Evolutionary conservation across 768 basidiomycete genomes (phyloP).

Genomic region (Tulasnella sp.): DNA sequence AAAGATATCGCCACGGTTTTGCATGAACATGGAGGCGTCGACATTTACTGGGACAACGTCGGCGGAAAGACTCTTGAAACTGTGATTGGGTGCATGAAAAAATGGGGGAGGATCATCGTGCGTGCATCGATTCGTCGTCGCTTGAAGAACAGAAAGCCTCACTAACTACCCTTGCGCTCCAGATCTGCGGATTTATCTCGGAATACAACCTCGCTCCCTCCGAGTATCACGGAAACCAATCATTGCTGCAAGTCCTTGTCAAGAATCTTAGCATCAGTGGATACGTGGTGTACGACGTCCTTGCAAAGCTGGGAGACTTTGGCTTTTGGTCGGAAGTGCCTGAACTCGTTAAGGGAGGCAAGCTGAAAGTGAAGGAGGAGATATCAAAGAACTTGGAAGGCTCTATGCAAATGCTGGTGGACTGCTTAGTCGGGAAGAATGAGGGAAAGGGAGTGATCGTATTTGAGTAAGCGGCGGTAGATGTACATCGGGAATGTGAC

Average conservation of each 20-base stretch:
- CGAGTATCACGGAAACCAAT: conserved; percentile 14
- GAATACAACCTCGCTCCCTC: conserved; percentile 16
- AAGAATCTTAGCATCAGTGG: conserved; percentile 5
- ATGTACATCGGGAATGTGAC: too few relatives aligned
- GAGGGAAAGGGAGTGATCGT: not conserved
- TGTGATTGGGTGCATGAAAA: conserved; percentile 19
- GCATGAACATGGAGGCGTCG: conserved; percentile 43
- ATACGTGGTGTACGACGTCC: not conserved
- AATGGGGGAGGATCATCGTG: conserved; percentile 19
- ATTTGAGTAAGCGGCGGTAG: not conserved
- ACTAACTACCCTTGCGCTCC: too few relatives aligned
- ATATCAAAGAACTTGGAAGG: not conserved
- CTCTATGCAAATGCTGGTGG: not conserved
- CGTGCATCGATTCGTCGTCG: not conserved
- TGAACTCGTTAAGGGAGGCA: conserved; percentile 18
- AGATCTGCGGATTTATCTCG: conserved; percentile 16
- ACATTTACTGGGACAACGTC: conserved; percentile 34
- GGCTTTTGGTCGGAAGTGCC: conserved; percentile 15
- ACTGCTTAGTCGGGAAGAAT: not conserved
- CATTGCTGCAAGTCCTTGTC: not conserved
- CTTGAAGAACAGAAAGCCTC: not conserved
- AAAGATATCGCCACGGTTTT: conserved; percentile 40
- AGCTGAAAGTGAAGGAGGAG: conserved; percentile 1
- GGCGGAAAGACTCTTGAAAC: conserved; percentile 23
- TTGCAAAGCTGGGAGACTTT: conserved; percentile 9